Conservation (phyloP, 2,329 filamentous ascomycete genomes). For the Colletotrichum zoysiae region DNA sequence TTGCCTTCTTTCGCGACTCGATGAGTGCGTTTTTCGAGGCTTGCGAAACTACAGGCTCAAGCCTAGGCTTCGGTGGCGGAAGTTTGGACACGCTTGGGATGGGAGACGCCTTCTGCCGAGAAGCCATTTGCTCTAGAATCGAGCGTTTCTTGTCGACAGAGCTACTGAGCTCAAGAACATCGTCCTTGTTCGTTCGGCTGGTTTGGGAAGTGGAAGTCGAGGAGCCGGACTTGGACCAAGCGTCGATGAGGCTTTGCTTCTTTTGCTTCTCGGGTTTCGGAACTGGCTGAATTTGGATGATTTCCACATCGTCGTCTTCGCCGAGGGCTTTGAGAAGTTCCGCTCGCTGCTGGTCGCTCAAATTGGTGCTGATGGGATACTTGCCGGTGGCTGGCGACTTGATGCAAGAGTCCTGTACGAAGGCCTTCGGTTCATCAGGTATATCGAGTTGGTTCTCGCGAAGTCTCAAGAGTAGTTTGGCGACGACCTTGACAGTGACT, state of each 20-base stretch:
- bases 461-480: slow-evolving; percentile 86
- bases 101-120: slow-evolving; percentile 46
- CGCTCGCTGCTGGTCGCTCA: slow-evolving; percentile 85
- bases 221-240: slow-evolving; percentile 68
- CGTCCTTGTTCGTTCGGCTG: slow-evolving; percentile 58
- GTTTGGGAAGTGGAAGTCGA: slow-evolving; percentile 45
- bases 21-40: slow-evolving; percentile 40
- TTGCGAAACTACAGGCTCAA: slow-evolving; percentile 29
- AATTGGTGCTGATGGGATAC: slow-evolving; percentile 78
- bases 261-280: slow-evolving; percentile 56
- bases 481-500: slow-evolving; percentile 84
- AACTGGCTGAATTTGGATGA: slow-evolving; percentile 56
- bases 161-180: slow-evolving; percentile 60
- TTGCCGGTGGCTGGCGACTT: slow-evolving; percentile 65
- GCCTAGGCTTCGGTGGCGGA: slow-evolving; percentile 27
- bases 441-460: slow-evolving; percentile 82
- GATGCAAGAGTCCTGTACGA: slow-evolving; percentile 76
- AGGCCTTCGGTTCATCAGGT: slow-evolving; percentile 67
- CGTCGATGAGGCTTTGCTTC: slow-evolving; percentile 72
- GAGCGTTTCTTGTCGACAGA: slow-evolving; percentile 60
- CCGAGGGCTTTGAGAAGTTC: slow-evolving; percentile 77
- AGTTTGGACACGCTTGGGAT: slow-evolving; percentile 33
- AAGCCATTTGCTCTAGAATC: slow-evolving; percentile 61
- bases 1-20: slow-evolving; percentile 48
- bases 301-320: slow-evolving; percentile 68